Percentiles rank a stretch among this genome's conserved stretches.
Conservation (phyloP, 306 rosid species). For the Cucumis cinereus region DNA sequence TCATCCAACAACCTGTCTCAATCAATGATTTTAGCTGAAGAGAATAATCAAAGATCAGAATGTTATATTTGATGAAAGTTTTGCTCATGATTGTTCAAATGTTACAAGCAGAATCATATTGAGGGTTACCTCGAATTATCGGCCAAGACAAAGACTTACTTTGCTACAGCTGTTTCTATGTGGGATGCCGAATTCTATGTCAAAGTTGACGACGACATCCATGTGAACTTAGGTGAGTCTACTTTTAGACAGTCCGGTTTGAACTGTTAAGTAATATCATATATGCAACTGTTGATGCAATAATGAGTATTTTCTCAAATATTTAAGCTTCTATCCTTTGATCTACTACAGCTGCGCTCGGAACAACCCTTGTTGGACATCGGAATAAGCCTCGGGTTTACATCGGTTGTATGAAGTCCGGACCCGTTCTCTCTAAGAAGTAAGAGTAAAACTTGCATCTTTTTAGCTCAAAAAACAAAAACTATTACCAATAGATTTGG, state of each 20-base stretch:
- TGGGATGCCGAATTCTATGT: conserved; percentile 82
- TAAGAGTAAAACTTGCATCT: conserved; percentile 22
- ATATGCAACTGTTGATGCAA: not conserved
- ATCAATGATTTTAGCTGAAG: not conserved
- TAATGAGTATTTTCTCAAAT: not conserved
- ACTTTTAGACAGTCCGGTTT: not conserved
- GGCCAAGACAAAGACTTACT: conserved; percentile 62
- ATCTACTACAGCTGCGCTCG: conserved; percentile 52
- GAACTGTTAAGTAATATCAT: not conserved
- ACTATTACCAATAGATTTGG: not conserved
- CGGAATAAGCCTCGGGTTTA: conserved; percentile 56
- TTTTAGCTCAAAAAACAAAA: not conserved
- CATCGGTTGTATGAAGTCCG: conserved; percentile 94
- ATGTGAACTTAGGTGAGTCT: conserved; percentile 69
- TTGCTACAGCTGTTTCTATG: conserved; percentile 59
- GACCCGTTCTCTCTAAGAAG: conserved; percentile 83
- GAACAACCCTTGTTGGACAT: conserved; percentile 38
- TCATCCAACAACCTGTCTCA: not conserved
- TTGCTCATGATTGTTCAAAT: not conserved
- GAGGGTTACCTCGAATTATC: conserved; percentile 75
- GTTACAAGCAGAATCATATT: conserved; percentile 40
- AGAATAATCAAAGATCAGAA: not conserved
- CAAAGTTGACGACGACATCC: conserved; percentile 91
- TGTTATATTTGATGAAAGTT: not conserved
- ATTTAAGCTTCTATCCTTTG: not conserved